Conservation (phyloP, 768 basidiomycete genomes). For the Leucogyrophana mollusca region DNA sequence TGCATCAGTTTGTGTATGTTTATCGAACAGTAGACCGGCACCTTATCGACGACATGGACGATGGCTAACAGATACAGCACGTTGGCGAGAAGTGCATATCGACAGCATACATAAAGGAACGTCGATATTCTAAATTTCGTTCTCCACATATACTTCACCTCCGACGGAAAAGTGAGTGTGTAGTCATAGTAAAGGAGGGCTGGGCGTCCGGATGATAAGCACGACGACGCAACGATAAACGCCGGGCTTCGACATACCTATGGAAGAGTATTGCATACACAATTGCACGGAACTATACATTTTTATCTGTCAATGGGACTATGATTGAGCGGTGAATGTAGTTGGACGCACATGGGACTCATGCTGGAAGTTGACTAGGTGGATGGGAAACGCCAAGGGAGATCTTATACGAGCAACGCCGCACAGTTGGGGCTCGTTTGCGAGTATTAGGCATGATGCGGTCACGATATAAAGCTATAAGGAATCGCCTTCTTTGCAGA, state of each 20-base stretch:
- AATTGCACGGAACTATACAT: background rate
- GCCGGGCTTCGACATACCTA: background rate
- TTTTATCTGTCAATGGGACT: no score
- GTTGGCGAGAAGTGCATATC: slow-evolving; percentile 26
- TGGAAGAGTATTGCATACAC: slow-evolving; percentile 1
- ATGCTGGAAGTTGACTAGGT: no score
- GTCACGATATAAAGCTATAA: no score
- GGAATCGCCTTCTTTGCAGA: no score
- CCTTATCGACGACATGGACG: slow-evolving; percentile 11
- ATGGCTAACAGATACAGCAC: slow-evolving; percentile 25
- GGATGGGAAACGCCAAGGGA: no score
- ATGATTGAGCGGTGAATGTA: no score
- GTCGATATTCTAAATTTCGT: slow-evolving; percentile 18
- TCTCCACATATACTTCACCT: slow-evolving; percentile 26
- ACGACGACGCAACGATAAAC: background rate
- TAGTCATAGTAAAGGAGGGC: slow-evolving; percentile 21
- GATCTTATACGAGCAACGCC: no score
- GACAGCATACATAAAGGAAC: slow-evolving; percentile 23
- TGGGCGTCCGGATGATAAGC: background rate
- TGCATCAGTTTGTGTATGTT: no score
- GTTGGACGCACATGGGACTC: no score
- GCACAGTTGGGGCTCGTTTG: no score
- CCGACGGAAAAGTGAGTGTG: slow-evolving; percentile 22
- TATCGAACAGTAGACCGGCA: no score
- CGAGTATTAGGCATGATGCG: no score